These are phyloP conservation scores for Selenicereus undatus DNA, from an alignment of 148 eudicot species.

Conservation along the genomic window DNA sequence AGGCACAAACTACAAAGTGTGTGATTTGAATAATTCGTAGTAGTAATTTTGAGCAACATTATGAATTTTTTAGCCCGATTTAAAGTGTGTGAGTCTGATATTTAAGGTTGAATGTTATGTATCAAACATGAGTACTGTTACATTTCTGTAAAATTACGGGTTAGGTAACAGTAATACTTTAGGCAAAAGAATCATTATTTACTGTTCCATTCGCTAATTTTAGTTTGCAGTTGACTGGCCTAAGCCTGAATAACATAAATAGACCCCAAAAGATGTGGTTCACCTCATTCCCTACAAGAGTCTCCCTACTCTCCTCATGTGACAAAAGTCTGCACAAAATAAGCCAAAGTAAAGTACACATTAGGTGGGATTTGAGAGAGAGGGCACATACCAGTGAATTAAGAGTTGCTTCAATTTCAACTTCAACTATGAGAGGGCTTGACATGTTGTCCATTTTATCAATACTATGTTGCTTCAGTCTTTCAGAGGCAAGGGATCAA, in stretches of 20 bases:
- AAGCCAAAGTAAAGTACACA: background rate
- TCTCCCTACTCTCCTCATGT: background rate
- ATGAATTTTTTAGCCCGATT: too few relatives aligned
- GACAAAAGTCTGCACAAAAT: background rate
- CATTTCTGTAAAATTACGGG: too few relatives aligned
- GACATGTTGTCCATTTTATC: slow-evolving; percentile 31
- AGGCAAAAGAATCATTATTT: background rate
- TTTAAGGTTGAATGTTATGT: too few relatives aligned
- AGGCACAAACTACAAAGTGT: too few relatives aligned
- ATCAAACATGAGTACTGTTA: too few relatives aligned
- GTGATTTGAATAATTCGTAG: too few relatives aligned
- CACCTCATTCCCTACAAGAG: slow-evolving; percentile 21
- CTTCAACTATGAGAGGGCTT: slow-evolving; percentile 21
- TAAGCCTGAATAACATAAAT: slow-evolving; percentile 61
- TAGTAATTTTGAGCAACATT: too few relatives aligned
- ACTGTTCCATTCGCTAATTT: slow-evolving; percentile 29
- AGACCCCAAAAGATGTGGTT: slow-evolving; percentile 15
- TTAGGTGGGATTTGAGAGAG: background rate
- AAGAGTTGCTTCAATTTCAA: background rate
- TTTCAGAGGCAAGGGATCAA: slow-evolving; percentile 47
- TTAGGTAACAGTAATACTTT: too few relatives aligned
- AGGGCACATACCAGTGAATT: background rate
- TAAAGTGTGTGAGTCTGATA: too few relatives aligned
- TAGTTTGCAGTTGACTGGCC: slow-evolving; percentile 69
- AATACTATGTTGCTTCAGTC: slow-evolving; percentile 25